Percentiles rank a stretch among this genome's conserved stretches.
phyloP scores from a whole-genome alignment of 441 rosid species.

The Populus tomentosa region DNA sequence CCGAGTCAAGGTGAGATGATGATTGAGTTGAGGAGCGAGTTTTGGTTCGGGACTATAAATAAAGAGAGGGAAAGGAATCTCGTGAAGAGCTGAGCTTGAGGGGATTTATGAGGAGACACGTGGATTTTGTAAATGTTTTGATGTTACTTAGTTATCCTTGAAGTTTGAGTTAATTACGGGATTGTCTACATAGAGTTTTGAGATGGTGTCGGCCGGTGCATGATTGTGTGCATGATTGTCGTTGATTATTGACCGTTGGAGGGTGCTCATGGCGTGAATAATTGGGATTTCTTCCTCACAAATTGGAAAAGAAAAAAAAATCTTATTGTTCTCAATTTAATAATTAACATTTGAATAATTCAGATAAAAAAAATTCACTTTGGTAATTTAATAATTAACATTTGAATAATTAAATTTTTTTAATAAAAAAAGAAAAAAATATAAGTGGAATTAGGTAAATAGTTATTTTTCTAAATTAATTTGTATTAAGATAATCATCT shows the following conservation, averaged over 20 bases:
- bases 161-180: not conserved
- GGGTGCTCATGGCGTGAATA: not conserved
- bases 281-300: not conserved
- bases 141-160: slow-evolving; percentile 9
- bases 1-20: slow-evolving; percentile 12
- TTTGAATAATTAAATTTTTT: too few species aligned
- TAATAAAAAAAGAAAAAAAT: too few species aligned
- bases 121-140: not conserved
- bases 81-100: slow-evolving; percentile 19
- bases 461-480: too few species aligned
- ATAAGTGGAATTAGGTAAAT: too few species aligned
- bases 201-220: not conserved
- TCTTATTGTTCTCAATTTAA: not conserved
- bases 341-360: too few species aligned
- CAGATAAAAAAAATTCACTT: too few species aligned
- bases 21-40: slow-evolving; percentile 1
- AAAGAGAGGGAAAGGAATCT: slow-evolving; percentile 17
- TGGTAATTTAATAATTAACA: too few species aligned
- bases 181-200: not conserved
- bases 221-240: not conserved
- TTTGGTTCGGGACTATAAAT: not conserved
- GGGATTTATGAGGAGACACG: slow-evolving; percentile 26
- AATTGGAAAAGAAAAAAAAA: too few species aligned
- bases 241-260: not conserved
- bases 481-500: too few species aligned